Evolutionary conservation across 768 basidiomycete genomes (phyloP).

Genomic region (Tylopilus sp.): DNA sequence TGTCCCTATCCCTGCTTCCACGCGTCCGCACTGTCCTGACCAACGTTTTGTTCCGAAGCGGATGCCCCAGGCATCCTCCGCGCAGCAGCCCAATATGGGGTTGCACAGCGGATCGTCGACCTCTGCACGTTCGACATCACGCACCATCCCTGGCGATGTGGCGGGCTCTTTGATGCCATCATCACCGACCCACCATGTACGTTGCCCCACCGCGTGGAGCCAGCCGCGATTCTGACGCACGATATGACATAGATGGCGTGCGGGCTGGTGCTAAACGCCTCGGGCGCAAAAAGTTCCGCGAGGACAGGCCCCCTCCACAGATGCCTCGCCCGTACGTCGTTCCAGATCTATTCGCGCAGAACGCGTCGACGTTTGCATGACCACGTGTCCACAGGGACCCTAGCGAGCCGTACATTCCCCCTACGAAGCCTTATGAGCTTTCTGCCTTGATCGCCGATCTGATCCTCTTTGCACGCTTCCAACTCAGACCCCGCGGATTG

Average conservation of each 20-base stretch:
- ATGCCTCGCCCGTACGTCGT: slow-evolving; percentile 43
- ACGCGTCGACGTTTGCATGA: neutral
- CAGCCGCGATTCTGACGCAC: neutral
- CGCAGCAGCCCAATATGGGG: slow-evolving; percentile 82
- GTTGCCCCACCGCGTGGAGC: slow-evolving; percentile 22
- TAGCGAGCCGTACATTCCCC: slow-evolving; percentile 77
- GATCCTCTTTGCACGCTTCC: slow-evolving; percentile 73
- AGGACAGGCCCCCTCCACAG: slow-evolving; percentile 26
- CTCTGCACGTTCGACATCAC: slow-evolving; percentile 94
- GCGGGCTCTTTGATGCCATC: slow-evolving; percentile 90
- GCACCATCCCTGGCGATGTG: slow-evolving; percentile 81
- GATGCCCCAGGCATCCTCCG: slow-evolving; percentile 67
- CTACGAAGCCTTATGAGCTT: slow-evolving; percentile 90
- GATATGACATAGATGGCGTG: slow-evolving; percentile 84
- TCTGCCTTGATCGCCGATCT: slow-evolving; percentile 80
- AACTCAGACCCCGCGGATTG: slow-evolving; percentile 81
- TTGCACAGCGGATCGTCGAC: slow-evolving; percentile 71
- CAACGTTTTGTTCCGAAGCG: slow-evolving; percentile 22
- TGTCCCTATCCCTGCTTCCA: neutral
- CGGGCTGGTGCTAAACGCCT: slow-evolving; percentile 83
- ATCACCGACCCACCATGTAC: slow-evolving; percentile 92
- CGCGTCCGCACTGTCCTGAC: neutral
- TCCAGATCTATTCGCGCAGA: neutral
- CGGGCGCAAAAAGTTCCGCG: slow-evolving; percentile 56
- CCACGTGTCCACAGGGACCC: slow-evolving; percentile 26